Percentiles rank a stretch among this genome's conserved stretches.
Evolutionary conservation across 768 basidiomycete genomes (phyloP).

Genomic region (Boletus rubroflammeus): DNA sequence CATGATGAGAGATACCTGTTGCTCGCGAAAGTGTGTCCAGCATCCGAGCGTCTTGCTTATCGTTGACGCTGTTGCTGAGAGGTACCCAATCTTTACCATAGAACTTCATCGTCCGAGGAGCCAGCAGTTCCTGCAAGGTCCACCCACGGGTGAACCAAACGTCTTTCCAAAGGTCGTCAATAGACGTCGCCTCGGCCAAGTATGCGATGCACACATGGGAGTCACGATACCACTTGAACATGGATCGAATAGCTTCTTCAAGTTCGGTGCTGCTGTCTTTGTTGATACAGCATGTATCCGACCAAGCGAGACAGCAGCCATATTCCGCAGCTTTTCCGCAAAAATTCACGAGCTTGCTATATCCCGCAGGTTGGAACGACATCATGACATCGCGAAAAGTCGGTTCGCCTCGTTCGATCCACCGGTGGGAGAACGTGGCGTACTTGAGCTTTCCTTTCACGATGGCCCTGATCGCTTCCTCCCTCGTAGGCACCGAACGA

Average conservation of each 20-base stretch:
- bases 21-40: constrained; percentile 24
- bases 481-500: constrained; percentile 25
- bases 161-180: constrained; percentile 25
- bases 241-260: constrained; percentile 33
- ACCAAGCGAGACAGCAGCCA: constrained; percentile 30
- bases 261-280: constrained; percentile 35
- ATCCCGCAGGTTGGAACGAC: constrained; percentile 29
- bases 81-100: constrained; percentile 27
- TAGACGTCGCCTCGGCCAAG: constrained; percentile 28
- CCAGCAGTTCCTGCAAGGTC: constrained; percentile 30
- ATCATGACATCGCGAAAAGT: constrained; percentile 28
- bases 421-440: constrained; percentile 29
- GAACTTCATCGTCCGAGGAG: constrained; percentile 31
- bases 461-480: constrained; percentile 25
- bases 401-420: constrained; percentile 31
- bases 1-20: constrained; percentile 24
- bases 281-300: constrained; percentile 35
- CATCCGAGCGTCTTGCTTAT: constrained; percentile 25
- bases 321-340: constrained; percentile 28
- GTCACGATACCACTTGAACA: constrained; percentile 33
- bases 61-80: constrained; percentile 24
- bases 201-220: constrained; percentile 31
- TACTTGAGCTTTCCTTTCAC: constrained; percentile 25
- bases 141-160: constrained; percentile 33
- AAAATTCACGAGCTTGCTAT: constrained; percentile 23